Conservation (phyloP, 2,329 filamentous ascomycete genomes). For the Colletotrichum sp. region DNA sequence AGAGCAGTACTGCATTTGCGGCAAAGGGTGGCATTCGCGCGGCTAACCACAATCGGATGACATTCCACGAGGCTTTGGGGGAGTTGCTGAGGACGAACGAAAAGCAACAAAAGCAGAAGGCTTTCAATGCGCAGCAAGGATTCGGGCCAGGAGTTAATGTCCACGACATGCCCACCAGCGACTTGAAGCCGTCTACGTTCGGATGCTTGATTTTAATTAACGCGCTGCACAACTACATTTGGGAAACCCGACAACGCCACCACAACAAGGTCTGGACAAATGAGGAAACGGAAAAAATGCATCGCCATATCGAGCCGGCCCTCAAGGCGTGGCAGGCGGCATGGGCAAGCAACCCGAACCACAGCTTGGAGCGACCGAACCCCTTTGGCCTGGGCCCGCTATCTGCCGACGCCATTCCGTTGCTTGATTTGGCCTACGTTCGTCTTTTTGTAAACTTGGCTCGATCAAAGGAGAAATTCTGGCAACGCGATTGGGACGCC, state of each 20-base stretch:
- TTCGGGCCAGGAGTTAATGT: slow-evolving; percentile 54
- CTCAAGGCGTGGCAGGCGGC: slow-evolving; percentile 93
- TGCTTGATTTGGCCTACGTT: slow-evolving; percentile 91
- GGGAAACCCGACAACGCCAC: slow-evolving; percentile 93
- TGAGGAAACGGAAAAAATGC: slow-evolving; percentile 94
- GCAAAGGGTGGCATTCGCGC: slow-evolving; percentile 75
- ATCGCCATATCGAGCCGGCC: slow-evolving; percentile 91
- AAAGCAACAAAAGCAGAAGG: slow-evolving; percentile 63
- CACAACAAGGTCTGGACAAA: slow-evolving; percentile 88
- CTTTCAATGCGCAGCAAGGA: slow-evolving; percentile 43
- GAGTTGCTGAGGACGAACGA: slow-evolving; percentile 81
- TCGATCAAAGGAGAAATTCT: slow-evolving; percentile 89
- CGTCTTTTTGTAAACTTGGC: slow-evolving; percentile 93
- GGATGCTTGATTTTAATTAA: slow-evolving; percentile 92
- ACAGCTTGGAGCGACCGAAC: slow-evolving; percentile 84
- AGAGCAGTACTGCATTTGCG: slow-evolving; percentile 82
- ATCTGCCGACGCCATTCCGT: slow-evolving; percentile 87
- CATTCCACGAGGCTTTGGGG: slow-evolving; percentile 83
- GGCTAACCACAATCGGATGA: slow-evolving; percentile 72
- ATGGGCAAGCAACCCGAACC: slow-evolving; percentile 86
- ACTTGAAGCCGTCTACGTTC: slow-evolving; percentile 85
- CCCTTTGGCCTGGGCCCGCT: slow-evolving; percentile 82
- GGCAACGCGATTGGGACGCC: slow-evolving; percentile 90
- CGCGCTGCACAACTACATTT: slow-evolving; percentile 96
- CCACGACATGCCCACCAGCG: slow-evolving; percentile 50